phyloP scores from a whole-genome alignment of 345 rosid species.

The Alliaria petiolata region DNA sequence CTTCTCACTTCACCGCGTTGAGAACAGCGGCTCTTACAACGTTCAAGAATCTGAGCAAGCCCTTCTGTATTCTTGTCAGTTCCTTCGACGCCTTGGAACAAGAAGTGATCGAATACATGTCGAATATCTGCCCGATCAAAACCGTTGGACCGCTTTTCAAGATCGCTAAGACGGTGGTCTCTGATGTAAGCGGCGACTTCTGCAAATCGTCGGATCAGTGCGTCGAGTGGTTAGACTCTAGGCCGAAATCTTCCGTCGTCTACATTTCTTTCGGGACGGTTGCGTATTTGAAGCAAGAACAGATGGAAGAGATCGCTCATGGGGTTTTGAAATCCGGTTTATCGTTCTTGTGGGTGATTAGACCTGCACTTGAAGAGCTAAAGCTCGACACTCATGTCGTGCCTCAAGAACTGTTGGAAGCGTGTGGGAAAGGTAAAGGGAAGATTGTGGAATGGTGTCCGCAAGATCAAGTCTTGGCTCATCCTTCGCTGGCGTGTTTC shows the following conservation, averaged over 20 bases:
- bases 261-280: constrained; percentile 50
- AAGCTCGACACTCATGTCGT: background rate
- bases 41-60: background rate
- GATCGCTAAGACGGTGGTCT: background rate
- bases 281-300: constrained; percentile 18
- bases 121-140: background rate
- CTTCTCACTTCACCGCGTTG: constrained; percentile 35
- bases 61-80: background rate
- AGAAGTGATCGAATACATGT: background rate
- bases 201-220: background rate
- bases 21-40: background rate
- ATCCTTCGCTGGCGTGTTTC: constrained; percentile 22
- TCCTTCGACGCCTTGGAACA: background rate
- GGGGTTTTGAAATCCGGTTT: constrained; percentile 12
- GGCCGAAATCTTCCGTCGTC: constrained; percentile 30
- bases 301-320: constrained; percentile 36
- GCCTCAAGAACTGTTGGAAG: background rate
- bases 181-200: background rate
- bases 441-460: constrained; percentile 26
- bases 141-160: background rate
- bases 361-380: background rate
- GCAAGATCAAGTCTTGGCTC: constrained; percentile 21
- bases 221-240: background rate
- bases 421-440: background rate
- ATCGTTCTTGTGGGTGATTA: constrained; percentile 23